Percentiles rank a stretch among this genome's conserved stretches.
phyloP scores from a whole-genome alignment of 306 rosid species.

The Inga laurina region DNA sequence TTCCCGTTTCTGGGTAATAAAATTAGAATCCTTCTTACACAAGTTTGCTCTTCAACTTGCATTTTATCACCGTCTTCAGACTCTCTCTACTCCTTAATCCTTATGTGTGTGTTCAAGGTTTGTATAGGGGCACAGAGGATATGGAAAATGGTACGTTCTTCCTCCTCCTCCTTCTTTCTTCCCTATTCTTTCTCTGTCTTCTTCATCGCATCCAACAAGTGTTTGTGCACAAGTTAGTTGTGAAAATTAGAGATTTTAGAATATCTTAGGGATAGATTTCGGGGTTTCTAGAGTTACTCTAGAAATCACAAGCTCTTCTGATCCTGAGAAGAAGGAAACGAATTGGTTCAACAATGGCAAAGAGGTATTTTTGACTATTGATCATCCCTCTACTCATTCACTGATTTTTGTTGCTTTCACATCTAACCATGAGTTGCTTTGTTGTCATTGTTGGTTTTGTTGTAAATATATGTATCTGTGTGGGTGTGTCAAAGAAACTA shows the following conservation, averaged over 20 bases:
- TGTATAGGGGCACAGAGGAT: too few relatives aligned
- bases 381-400: neutral
- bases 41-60: neutral
- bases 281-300: neutral
- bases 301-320: neutral
- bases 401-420: neutral
- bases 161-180: neutral
- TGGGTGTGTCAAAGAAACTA: too few relatives aligned
- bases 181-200: neutral
- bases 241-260: neutral
- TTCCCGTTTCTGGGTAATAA: neutral
- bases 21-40: neutral
- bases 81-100: neutral
- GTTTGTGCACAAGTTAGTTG: neutral
- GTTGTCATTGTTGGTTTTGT: neutral
- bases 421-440: neutral
- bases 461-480: too few relatives aligned
- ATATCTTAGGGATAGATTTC: neutral
- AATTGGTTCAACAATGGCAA: too few relatives aligned
- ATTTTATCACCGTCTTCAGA: neutral
- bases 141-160: neutral
- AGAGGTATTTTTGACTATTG: neutral
- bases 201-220: neutral
- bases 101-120: too few relatives aligned
- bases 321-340: neutral